Evolutionary conservation across 176 grass and related monocot species (phyloP), one percentile per base, ranked within the genome.

Genomic region (Tuctoria greenei): DNA sequence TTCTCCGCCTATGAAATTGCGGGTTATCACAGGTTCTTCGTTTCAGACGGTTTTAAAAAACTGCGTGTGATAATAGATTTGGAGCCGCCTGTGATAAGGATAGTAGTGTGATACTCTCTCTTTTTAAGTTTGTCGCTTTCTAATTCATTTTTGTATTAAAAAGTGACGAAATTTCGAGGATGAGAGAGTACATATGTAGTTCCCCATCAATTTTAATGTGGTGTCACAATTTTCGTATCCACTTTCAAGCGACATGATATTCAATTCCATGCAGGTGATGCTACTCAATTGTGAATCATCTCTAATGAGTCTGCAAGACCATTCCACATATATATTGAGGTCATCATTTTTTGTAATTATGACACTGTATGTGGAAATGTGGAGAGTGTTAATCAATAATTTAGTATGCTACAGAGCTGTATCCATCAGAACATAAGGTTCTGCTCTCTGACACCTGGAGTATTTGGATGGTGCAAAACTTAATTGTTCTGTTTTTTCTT

Each of bases 211-310:
- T 62, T 55, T 69, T 64, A 50, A 52, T 78, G 61, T 28, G 37
- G 55, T 18, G 27, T 37, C 63, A 74, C 61, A 16, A 45, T 39
- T 45, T 87, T 61, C 38, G 43, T 69, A 69, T 74, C 79, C 64
- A 38, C 64, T 88, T 69, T 88, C 69, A n/a, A 25, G 54, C 39
- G 81, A 80, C 74, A 25, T 84, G 64, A 20, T 62, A 55, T 55
- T 24, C 75, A 71, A 44, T 51, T 39, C 71, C 56, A 18, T 69
- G 82, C 80, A 83, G 26, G 76, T 79, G 80, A 69, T 57, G 25
- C 75, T 83, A 75, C 86, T 83, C 26, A 44, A 83, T 38, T 69
- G 54, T 26, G 12, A 23, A 61, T 66, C 66, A 73, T 68, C 61
- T 79, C 51, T 44, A 78, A 25, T 16, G 35, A 31, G 39, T 8